These are phyloP conservation scores for Xylariaceae sp. DNA, from an alignment of 2,329 filamentous ascomycete species.

Conservation along the genomic window DNA sequence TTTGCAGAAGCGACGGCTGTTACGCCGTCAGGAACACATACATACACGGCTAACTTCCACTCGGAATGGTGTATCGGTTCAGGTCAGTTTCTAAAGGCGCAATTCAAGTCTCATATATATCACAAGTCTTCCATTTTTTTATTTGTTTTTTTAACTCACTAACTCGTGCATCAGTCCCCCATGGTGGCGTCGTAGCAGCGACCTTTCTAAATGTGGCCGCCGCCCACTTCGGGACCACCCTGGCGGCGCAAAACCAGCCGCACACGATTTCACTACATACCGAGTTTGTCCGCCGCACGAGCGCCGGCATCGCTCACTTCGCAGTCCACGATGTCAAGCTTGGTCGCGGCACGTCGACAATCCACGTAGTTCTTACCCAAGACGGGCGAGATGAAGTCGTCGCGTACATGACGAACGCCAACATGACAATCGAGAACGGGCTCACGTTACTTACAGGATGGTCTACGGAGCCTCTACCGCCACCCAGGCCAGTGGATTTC, in stretches of 20 bases:
- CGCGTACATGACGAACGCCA: constrained; percentile 61
- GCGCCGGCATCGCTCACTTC: constrained; percentile 26
- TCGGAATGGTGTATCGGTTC: constrained; percentile 30
- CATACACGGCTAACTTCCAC: constrained; percentile 21
- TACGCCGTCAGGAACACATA: constrained; percentile 20
- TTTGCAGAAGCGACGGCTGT: constrained; percentile 25
- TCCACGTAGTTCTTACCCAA: constrained; percentile 30
- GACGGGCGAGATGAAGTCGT: constrained; percentile 56
- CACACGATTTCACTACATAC: constrained; percentile 28
- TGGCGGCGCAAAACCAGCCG: constrained; percentile 28
- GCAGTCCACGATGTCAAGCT: constrained; percentile 30
- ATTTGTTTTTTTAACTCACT: not conserved
- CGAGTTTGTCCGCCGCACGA: constrained; percentile 32
- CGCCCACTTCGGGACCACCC: constrained; percentile 30
- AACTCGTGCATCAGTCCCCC: constrained; percentile 52
- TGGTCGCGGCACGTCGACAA: constrained; percentile 33
- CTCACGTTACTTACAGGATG: constrained; percentile 49
- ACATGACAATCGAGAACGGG: constrained; percentile 57
- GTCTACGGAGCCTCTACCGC: constrained; percentile 37
- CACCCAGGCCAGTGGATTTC: constrained; percentile 27
- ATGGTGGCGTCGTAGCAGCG: constrained; percentile 66
- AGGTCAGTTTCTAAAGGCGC: constrained; percentile 18
- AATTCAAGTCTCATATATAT: not conserved
- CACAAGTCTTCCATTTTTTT: not conserved
- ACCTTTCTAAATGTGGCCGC: constrained; percentile 52